Conservation (phyloP, 2,329 filamentous ascomycete genomes). For the Colletotrichum filicis region DNA sequence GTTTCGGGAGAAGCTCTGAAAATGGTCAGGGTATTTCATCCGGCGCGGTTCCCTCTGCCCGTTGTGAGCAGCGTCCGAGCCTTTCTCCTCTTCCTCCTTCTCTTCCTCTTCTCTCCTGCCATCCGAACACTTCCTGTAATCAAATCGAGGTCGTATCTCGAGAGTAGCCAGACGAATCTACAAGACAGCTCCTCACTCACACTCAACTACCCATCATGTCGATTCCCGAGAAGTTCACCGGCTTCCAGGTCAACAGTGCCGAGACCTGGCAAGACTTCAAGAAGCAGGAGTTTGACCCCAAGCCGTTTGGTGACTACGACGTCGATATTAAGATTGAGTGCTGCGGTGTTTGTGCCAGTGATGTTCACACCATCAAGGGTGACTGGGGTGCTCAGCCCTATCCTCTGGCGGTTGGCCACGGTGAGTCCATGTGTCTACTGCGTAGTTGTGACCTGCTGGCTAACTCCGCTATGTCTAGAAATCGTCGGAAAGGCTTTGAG, state of each 20-base stretch:
- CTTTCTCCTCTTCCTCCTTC: conserved; percentile 19
- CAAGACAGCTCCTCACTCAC: neutral
- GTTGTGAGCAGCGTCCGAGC: neutral
- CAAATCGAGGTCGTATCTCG: neutral
- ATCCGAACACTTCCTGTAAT: neutral
- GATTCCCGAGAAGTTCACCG: conserved; percentile 69
- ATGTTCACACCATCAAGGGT: conserved; percentile 76
- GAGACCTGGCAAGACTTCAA: conserved; percentile 69
- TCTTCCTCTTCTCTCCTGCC: conserved; percentile 6
- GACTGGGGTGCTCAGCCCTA: conserved; percentile 74
- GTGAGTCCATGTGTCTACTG: conserved; percentile 45
- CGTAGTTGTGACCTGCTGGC: neutral
- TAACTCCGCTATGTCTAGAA: conserved; percentile 52
- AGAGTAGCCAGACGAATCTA: neutral
- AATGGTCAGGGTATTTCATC: conserved; percentile 34
- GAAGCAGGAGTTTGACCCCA: conserved; percentile 82
- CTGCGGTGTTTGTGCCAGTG: conserved; percentile 80
- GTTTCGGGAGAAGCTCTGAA: conserved; percentile 20
- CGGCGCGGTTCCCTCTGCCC: conserved; percentile 16
- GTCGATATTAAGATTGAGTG: conserved; percentile 88
- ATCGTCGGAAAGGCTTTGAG: conserved; percentile 76
- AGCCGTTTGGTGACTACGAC: conserved; percentile 88
- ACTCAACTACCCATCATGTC: conserved; percentile 51
- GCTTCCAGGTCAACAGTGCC: conserved; percentile 68
- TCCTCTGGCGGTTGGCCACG: conserved; percentile 75